These are phyloP conservation scores for Tolypocladium inflatum DNA, from an alignment of 2,329 filamentous ascomycete species.

Conservation along the genomic window DNA sequence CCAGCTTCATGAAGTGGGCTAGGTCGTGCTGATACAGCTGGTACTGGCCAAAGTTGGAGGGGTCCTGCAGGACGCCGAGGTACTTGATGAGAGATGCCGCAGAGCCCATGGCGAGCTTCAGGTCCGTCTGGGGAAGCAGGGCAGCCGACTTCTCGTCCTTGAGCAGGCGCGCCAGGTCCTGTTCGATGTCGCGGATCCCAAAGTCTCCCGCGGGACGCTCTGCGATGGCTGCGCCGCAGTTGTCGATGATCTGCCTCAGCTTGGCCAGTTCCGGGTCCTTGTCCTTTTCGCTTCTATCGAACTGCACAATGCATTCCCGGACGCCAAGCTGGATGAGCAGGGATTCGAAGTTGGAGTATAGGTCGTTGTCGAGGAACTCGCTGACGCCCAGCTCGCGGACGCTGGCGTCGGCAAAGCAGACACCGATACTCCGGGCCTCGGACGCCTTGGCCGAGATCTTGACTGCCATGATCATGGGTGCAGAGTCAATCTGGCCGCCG, in stretches of 20 bases:
- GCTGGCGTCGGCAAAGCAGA: conserved; percentile 96
- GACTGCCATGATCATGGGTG: conserved; percentile 90
- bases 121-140: conserved; percentile 76
- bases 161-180: conserved; percentile 79
- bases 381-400: conserved; percentile 92
- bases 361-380: conserved; percentile 97
- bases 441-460: conserved; percentile 83
- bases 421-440: conserved; percentile 79
- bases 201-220: conserved; percentile 73
- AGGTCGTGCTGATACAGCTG: conserved; percentile 95
- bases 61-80: conserved; percentile 78
- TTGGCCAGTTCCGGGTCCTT: conserved; percentile 87
- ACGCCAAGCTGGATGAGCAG: conserved; percentile 93
- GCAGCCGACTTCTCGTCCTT: conserved; percentile 75
- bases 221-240: conserved; percentile 81
- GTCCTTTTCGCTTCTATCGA: conserved; percentile 68
- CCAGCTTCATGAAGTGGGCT: conserved; percentile 96
- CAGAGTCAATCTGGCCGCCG: conserved; percentile 73
- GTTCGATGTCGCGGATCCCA: conserved; percentile 84
- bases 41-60: conserved; percentile 94
- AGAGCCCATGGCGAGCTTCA: conserved; percentile 93
- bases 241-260: conserved; percentile 80
- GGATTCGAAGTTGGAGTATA: conserved; percentile 96
- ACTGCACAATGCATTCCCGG: conserved; percentile 82
- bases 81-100: conserved; percentile 93